A percentile compares a stretch with the other conserved stretches of the same genome.
phyloP scores from a whole-genome alignment of 1,284 basidiomycete genomes.

The Meira nashicola region DNA sequence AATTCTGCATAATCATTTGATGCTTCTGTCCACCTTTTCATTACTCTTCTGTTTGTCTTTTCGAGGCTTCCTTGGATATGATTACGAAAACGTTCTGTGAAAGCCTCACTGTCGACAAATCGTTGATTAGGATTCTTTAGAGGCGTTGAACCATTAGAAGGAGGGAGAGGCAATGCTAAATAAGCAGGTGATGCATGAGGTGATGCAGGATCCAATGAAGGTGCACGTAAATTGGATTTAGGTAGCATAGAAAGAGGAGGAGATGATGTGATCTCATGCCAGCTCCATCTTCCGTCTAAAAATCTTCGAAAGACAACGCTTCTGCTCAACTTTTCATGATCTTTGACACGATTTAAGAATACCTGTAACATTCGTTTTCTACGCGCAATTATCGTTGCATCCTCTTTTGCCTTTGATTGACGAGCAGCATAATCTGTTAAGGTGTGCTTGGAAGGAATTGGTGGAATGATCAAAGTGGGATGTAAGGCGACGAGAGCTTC shows the following conservation, averaged over 20 bases:
- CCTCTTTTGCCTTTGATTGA: constrained; percentile 93
- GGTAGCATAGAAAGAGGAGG: constrained; percentile 84
- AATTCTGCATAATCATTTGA: constrained; percentile 89
- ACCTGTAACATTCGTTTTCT: constrained; percentile 92
- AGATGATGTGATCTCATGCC: constrained; percentile 57
- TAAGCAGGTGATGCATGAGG: constrained; percentile 70
- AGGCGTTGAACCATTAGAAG: constrained; percentile 55
- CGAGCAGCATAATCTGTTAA: constrained; percentile 95
- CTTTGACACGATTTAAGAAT: constrained; percentile 81
- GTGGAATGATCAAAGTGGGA: constrained; percentile 93
- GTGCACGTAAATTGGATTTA: constrained; percentile 91
- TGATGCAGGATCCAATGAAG: constrained; percentile 88
- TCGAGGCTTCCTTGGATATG: constrained; percentile 90
- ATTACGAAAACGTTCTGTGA: constrained; percentile 90
- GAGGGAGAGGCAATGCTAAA: constrained; percentile 75
- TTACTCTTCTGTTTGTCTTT: constrained; percentile 81
- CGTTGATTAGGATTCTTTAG: constrained; percentile 55
- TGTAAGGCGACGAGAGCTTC: constrained; percentile 79
- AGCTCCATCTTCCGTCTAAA: constrained; percentile 87
- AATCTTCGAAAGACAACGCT: constrained; percentile 94
- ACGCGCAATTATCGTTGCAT: constrained; percentile 81
- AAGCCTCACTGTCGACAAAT: constrained; percentile 91
- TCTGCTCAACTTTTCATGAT: constrained; percentile 86
- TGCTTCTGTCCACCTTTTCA: constrained; percentile 90
- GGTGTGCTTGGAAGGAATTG: constrained; percentile 94